Percentiles rank a stretch among this genome's conserved stretches.
Conservation (phyloP, 345 rosid genomes). For the Lepidium aucheri region DNA sequence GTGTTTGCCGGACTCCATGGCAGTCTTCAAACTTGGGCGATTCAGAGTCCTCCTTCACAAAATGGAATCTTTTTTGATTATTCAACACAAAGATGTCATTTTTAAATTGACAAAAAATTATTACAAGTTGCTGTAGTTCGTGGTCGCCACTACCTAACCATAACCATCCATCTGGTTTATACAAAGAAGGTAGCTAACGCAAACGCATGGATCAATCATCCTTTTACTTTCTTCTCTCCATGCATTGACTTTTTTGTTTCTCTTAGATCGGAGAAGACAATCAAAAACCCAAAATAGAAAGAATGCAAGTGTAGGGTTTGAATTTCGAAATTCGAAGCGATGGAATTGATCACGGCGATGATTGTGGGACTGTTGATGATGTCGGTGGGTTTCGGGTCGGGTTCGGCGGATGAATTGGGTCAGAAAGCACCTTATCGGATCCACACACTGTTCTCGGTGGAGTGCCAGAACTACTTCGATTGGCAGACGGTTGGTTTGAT, state of each 20-base stretch:
- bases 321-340: constrained; percentile 23
- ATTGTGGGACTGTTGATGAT: background rate
- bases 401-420: constrained; percentile 18
- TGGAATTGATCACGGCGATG: constrained; percentile 14
- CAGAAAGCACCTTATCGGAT: constrained; percentile 59
- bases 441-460: constrained; percentile 95
- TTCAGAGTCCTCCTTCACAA: background rate
- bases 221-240: background rate
- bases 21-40: background rate
- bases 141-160: constrained; percentile 21
- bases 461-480: constrained; percentile 92
- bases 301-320: constrained; percentile 29
- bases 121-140: constrained; percentile 10
- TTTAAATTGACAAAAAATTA: background rate
- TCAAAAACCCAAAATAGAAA: no score
- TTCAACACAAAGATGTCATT: background rate
- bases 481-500: constrained; percentile 97
- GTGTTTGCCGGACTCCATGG: no score
- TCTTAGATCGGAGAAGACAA: background rate
- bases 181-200: background rate
- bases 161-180: constrained; percentile 7
- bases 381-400: constrained; percentile 19
- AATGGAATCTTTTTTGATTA: constrained; percentile 13
- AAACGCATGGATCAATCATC: constrained; percentile 10
- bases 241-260: constrained; percentile 32